Percentiles rank a stretch among this genome's conserved stretches.
phyloP scores from a whole-genome alignment of 352 stramenopile genomes.

The Phytophthora pseudosyringae region DNA sequence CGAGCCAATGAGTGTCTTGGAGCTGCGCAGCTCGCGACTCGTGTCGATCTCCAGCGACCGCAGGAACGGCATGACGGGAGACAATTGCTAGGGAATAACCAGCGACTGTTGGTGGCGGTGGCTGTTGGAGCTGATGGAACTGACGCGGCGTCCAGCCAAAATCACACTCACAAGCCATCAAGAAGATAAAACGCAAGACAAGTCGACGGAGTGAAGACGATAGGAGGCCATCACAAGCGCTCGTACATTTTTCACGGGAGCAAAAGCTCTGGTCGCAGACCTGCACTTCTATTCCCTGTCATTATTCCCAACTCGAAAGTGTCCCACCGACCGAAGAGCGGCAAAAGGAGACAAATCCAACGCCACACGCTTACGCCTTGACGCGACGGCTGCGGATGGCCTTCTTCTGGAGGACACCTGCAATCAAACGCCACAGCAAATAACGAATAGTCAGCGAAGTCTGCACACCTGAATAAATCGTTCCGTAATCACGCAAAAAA shows the following conservation, averaged over 20 bases:
- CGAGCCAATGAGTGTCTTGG: constrained; percentile 68
- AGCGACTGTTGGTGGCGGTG: constrained; percentile 32
- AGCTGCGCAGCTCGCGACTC: constrained; percentile 55
- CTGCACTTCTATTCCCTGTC: constrained; percentile 49
- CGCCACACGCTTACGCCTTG: constrained; percentile 66
- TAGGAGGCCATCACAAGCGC: constrained; percentile 8
- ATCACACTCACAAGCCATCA: background rate
- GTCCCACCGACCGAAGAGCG: constrained; percentile 13
- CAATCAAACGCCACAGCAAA: background rate
- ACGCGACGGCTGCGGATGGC: constrained; percentile 82
- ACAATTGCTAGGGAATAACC: background rate
- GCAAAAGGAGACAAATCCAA: constrained; percentile 20
- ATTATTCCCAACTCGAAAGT: constrained; percentile 61
- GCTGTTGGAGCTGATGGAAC: background rate
- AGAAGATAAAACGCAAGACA: constrained; percentile 3
- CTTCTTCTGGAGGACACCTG: constrained; percentile 83
- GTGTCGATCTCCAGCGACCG: constrained; percentile 21
- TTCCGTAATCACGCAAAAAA: background rate
- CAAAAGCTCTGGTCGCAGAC: constrained; percentile 36
- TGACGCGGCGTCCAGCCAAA: background rate
- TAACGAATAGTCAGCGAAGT: constrained; percentile 7
- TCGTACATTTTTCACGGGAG: constrained; percentile 43
- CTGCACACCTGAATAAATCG: background rate
- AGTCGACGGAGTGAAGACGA: constrained; percentile 6
- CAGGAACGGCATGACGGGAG: constrained; percentile 54